Percentiles rank a stretch among this genome's conserved stretches.
These are phyloP conservation scores for Metschnikowia drakensbergensis DNA, from an alignment of 805 yeast species.

Conservation along the genomic window DNA sequence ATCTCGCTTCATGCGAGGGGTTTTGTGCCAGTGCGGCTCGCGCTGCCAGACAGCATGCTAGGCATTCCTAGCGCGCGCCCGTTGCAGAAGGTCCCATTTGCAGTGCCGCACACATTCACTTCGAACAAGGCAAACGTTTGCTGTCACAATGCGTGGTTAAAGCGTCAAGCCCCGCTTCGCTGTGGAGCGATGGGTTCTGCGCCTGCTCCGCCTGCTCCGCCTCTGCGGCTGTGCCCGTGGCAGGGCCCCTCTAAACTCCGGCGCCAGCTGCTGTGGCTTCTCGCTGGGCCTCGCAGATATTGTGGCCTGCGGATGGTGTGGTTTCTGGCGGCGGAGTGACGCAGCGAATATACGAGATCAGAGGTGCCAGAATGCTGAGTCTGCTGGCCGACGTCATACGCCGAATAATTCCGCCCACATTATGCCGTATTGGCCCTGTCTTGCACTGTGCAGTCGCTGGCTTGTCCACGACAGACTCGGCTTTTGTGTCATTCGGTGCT, in stretches of 20 bases:
- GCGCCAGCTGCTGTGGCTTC: no score
- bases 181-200: not conserved
- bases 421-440: not conserved
- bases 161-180: not conserved
- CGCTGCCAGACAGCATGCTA: not conserved
- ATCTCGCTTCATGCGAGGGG: slow-evolving; percentile 4
- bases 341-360: not conserved
- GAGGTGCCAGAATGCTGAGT: not conserved
- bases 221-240: no score
- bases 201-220: no score
- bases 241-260: no score
- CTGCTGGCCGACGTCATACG: not conserved
- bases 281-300: not conserved
- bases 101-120: slow-evolving; percentile 1
- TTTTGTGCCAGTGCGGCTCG: slow-evolving; percentile 1
- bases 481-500: no score
- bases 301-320: not conserved
- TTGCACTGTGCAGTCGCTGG: no score
- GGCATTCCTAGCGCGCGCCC: slow-evolving; percentile 1
- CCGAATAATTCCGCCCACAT: not conserved
- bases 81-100: slow-evolving; percentile 1
- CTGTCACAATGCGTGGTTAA: not conserved
- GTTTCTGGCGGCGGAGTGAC: not conserved
- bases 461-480: no score
- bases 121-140: not conserved